These are phyloP conservation scores for Citrus medica DNA, from an alignment of 345 rosid species.

Conservation along the genomic window DNA sequence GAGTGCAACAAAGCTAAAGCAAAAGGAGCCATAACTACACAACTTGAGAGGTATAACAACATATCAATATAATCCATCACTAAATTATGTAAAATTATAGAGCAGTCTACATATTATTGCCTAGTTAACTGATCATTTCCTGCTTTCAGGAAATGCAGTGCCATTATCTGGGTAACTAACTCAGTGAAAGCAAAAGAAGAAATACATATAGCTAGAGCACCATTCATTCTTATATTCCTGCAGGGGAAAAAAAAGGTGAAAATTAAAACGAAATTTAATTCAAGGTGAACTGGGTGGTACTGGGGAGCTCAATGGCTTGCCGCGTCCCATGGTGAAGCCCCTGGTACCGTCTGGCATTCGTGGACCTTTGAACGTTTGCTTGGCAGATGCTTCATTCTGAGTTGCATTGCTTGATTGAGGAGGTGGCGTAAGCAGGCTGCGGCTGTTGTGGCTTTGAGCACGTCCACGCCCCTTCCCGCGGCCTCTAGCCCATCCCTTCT, in stretches of 20 bases:
- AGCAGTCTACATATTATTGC: conserved; percentile 1
- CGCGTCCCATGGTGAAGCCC: conserved; percentile 89
- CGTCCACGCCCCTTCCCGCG: conserved; percentile 74
- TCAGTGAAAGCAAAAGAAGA: background rate
- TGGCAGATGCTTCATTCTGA: conserved; percentile 39
- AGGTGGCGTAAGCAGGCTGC: conserved; percentile 51
- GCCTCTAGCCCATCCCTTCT: conserved; percentile 59
- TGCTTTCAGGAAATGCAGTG: conserved; percentile 3
- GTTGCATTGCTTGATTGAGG: conserved; percentile 29
- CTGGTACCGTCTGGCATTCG: conserved; percentile 90
- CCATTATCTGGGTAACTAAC: background rate
- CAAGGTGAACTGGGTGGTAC: conserved; percentile 1
- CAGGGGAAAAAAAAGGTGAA: too few relatives aligned
- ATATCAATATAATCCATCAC: background rate
- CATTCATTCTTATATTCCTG: background rate
- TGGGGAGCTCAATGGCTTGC: conserved; percentile 46
- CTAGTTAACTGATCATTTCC: conserved; percentile 2
- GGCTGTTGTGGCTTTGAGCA: conserved; percentile 47
- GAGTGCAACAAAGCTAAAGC: background rate
- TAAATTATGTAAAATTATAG: background rate
- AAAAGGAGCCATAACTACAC: background rate
- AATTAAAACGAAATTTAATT: background rate
- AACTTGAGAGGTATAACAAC: background rate
- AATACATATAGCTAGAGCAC: background rate
- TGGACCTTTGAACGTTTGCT: conserved; percentile 59